Evolutionary conservation across 306 rosid genomes (phyloP).

Genomic region (Prunus persica): Prunus_persica_NCBIv2 NC_034011.1:6935501-6936000

Average conservation of each 20-base stretch:
- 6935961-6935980: background rate
- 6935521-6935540: background rate
- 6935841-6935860: background rate
- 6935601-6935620: background rate
- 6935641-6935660: background rate
- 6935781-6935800: background rate
- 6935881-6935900: background rate
- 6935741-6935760: background rate
- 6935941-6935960: background rate
- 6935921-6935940: background rate
- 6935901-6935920: background rate
- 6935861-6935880: background rate
- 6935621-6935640: background rate
- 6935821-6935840: background rate
- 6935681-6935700: background rate
- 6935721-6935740: background rate
- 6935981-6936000: background rate
- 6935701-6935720: background rate
- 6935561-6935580: background rate
- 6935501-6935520: background rate
- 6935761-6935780: background rate
- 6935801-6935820: background rate
- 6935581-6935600: too few relatives aligned
- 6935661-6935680: background rate
- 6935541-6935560: background rate